Conservation (phyloP, 768 basidiomycete species). For the Hypholoma fasciculare region DNA sequence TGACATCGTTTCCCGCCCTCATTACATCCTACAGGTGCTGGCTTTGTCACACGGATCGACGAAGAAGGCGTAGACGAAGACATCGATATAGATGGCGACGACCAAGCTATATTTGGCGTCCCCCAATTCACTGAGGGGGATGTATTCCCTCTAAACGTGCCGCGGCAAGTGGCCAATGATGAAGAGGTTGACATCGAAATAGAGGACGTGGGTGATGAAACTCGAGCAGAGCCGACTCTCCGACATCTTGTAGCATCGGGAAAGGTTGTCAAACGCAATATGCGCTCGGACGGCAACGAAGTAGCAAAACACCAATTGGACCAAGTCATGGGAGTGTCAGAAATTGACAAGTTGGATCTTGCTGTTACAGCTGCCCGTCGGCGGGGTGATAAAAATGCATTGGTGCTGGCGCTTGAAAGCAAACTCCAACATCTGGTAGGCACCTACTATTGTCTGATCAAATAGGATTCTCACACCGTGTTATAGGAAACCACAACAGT, state of each 20-base stretch:
- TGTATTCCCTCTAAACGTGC: constrained; percentile 40
- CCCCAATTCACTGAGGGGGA: constrained; percentile 79
- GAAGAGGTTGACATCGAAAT: constrained; percentile 44
- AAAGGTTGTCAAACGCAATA: constrained; percentile 32
- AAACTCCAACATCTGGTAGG: constrained; percentile 59
- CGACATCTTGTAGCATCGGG: constrained; percentile 57
- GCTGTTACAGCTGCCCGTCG: constrained; percentile 51
- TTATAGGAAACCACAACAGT: constrained; percentile 43
- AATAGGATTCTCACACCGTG: not conserved
- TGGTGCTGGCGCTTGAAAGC: constrained; percentile 57
- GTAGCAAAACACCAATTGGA: constrained; percentile 32
- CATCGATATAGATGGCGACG: constrained; percentile 79
- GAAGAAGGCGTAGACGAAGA: constrained; percentile 77
- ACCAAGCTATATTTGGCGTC: constrained; percentile 63
- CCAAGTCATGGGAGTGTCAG: constrained; percentile 40
- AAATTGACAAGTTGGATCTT: constrained; percentile 45
- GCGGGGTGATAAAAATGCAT: constrained; percentile 44
- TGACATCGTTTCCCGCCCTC: not conserved
- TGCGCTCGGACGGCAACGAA: constrained; percentile 9
- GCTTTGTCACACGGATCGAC: constrained; percentile 65
- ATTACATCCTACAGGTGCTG: constrained; percentile 49
- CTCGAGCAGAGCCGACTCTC: constrained; percentile 37
- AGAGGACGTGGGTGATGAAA: constrained; percentile 38
- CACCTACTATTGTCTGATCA: not conserved
- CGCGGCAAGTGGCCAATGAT: constrained; percentile 24